Evolutionary conservation across 1,284 basidiomycete genomes (phyloP).

Genomic region (Tilletia setariae): DNA sequence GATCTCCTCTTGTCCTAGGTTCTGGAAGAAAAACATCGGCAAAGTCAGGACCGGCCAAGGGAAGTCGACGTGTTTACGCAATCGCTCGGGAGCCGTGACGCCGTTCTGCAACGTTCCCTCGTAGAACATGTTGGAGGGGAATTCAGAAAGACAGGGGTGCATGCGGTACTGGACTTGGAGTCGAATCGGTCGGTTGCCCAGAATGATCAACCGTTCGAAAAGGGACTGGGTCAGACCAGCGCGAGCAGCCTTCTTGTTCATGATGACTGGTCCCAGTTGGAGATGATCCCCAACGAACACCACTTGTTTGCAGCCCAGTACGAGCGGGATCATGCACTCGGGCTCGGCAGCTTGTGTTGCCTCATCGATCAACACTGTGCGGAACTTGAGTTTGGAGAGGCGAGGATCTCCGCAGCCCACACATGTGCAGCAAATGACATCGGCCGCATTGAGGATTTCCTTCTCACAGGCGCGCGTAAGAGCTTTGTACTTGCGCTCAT

Average conservation of each 20-base stretch:
- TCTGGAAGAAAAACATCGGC: constrained; percentile 99
- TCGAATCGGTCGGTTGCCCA: constrained; percentile 93
- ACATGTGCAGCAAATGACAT: constrained; percentile 98
- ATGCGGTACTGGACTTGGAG: constrained; percentile 99
- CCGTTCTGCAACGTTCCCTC: constrained; percentile 98
- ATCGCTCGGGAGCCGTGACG: constrained; percentile 93
- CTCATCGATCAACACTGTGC: constrained; percentile 96
- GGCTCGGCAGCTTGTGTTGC: constrained; percentile 98
- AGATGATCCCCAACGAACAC: constrained; percentile 95
- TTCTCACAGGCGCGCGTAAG: constrained; percentile 91
- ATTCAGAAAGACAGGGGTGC: constrained; percentile 98
- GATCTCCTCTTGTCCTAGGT: constrained; percentile 97
- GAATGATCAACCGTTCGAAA: constrained; percentile 92
- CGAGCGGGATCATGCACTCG: constrained; percentile 98
- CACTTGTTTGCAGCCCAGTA: constrained; percentile 96
- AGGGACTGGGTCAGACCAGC: constrained; percentile 95
- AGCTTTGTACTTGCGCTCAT: constrained; percentile 96
- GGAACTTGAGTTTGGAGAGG: constrained; percentile 92
- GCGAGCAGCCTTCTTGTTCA: constrained; percentile 99
- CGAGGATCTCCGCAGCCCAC: constrained; percentile 96
- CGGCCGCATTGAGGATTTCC: constrained; percentile 89
- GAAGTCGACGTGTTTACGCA: constrained; percentile 96
- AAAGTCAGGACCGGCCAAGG: constrained; percentile 97
- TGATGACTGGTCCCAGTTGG: constrained; percentile 98
- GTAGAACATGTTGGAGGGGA: constrained; percentile 99